phyloP scores from a whole-genome alignment of 768 basidiomycete genomes.

The Kwoniella mangroviensis region DNA sequence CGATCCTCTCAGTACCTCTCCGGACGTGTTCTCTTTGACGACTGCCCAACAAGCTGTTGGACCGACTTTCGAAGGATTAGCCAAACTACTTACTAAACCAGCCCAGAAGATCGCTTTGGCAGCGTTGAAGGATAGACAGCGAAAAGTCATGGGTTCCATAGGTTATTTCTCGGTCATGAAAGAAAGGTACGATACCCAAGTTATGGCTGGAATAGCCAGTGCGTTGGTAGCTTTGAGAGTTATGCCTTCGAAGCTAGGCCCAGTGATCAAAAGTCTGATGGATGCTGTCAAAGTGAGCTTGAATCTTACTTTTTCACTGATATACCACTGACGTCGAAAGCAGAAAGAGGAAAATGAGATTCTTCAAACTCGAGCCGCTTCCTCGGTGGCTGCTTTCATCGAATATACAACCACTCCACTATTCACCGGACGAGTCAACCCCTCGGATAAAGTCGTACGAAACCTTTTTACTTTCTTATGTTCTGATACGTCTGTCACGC shows the following conservation, averaged over 20 bases:
- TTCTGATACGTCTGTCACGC: constrained; percentile 85
- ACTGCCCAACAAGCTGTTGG: constrained; percentile 75
- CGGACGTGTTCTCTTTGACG: constrained; percentile 76
- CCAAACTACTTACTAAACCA: constrained; percentile 68
- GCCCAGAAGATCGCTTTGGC: constrained; percentile 79
- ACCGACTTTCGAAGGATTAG: constrained; percentile 72
- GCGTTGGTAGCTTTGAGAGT: constrained; percentile 85
- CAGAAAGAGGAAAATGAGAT: constrained; percentile 77
- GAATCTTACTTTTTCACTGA: too few relatives aligned
- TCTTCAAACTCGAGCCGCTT: constrained; percentile 85
- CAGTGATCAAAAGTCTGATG: constrained; percentile 95
- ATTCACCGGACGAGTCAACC: constrained; percentile 72
- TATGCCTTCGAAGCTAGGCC: constrained; percentile 90
- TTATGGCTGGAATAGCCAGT: constrained; percentile 86
- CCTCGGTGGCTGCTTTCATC: constrained; percentile 83
- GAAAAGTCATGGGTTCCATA: constrained; percentile 70
- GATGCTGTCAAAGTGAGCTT: constrained; percentile 86
- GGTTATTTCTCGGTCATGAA: constrained; percentile 82
- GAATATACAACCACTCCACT: constrained; percentile 70
- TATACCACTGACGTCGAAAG: too few relatives aligned
- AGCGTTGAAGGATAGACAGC: constrained; percentile 75
- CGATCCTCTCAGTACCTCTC: constrained; percentile 70
- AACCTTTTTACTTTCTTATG: constrained; percentile 97
- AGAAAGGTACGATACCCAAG: constrained; percentile 80
- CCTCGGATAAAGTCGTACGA: constrained; percentile 93